Conservation (phyloP, 305 asterid genomes). For the Solanum chacoense region DNA sequence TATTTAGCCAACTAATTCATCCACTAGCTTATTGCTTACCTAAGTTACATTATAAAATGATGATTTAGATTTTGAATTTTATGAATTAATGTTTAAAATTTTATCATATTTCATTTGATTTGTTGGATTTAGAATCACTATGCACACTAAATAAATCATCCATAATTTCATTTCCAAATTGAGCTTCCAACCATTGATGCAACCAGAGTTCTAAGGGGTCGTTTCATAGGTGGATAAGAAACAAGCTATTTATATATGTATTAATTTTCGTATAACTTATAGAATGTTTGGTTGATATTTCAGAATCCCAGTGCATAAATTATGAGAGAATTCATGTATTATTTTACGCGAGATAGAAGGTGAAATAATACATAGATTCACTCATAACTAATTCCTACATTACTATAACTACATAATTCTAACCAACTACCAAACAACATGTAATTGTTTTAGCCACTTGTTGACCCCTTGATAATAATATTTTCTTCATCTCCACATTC, state of each 20-base stretch:
- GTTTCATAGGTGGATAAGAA: too few relatives aligned
- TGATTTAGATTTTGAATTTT: neutral
- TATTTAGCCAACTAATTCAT: neutral
- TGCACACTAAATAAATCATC: slow-evolving; percentile 30
- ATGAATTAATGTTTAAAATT: neutral
- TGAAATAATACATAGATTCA: neutral
- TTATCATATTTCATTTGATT: neutral
- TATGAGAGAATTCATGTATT: neutral
- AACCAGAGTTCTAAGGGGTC: slow-evolving; percentile 30
- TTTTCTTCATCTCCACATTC: neutral
- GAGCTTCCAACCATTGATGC: slow-evolving; percentile 45
- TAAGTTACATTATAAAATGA: neutral
- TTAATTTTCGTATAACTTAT: too few relatives aligned
- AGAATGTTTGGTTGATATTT: neutral
- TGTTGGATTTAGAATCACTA: neutral
- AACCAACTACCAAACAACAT: neutral
- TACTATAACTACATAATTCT: too few relatives aligned
- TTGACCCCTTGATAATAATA: slow-evolving; percentile 22
- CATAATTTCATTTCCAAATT: slow-evolving; percentile 34
- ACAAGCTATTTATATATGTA: too few relatives aligned
- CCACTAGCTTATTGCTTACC: neutral
- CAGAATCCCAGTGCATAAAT: neutral
- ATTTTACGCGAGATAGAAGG: neutral
- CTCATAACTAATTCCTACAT: neutral
- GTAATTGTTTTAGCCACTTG: slow-evolving; percentile 16